Percentiles rank a stretch among this genome's conserved stretches.
Conservation (phyloP, 495 filamentous ascomycete species). For the Xylaria palmicola region DNA sequence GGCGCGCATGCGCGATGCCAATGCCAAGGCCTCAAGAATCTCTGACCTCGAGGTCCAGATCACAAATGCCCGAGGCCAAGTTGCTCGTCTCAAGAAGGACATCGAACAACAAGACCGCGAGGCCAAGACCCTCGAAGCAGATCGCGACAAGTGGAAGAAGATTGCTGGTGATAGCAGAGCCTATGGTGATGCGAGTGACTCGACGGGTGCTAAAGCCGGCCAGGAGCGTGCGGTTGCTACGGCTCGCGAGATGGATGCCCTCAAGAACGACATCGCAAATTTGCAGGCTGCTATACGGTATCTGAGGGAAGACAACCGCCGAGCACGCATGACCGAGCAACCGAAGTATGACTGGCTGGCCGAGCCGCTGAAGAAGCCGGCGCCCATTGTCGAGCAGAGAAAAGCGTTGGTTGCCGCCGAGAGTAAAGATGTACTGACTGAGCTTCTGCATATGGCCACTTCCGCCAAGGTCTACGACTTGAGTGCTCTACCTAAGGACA, state of each 20-base stretch:
- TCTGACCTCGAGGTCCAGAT: constrained; percentile 62
- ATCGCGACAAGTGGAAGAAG: constrained; percentile 75
- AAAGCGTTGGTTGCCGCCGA: constrained; percentile 62
- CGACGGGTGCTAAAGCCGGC: constrained; percentile 48
- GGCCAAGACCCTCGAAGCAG: constrained; percentile 55
- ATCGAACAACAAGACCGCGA: constrained; percentile 60
- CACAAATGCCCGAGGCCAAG: constrained; percentile 50
- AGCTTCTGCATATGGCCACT: constrained; percentile 67
- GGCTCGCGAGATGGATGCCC: constrained; percentile 70
- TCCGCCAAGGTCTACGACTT: constrained; percentile 60
- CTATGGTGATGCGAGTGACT: constrained; percentile 49
- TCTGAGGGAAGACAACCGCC: constrained; percentile 74
- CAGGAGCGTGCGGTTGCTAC: constrained; percentile 63
- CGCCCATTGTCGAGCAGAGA: constrained; percentile 53
- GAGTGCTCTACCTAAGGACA: constrained; percentile 46
- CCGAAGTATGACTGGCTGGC: constrained; percentile 63
- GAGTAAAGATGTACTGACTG: constrained; percentile 66
- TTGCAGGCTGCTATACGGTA: constrained; percentile 77
- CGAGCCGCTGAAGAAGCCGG: constrained; percentile 57
- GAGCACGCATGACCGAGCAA: constrained; percentile 61
- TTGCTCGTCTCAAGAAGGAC: constrained; percentile 63
- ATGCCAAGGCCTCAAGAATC: constrained; percentile 64
- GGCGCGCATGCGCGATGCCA: constrained; percentile 71
- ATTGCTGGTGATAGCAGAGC: constrained; percentile 64
- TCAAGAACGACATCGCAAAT: constrained; percentile 66